A percentile compares a stretch with the other conserved stretches of the same genome.
Evolutionary conservation across 2,329 filamentous ascomycete species (phyloP).

Genomic region (Arthrobotrys sinensis): DNA sequence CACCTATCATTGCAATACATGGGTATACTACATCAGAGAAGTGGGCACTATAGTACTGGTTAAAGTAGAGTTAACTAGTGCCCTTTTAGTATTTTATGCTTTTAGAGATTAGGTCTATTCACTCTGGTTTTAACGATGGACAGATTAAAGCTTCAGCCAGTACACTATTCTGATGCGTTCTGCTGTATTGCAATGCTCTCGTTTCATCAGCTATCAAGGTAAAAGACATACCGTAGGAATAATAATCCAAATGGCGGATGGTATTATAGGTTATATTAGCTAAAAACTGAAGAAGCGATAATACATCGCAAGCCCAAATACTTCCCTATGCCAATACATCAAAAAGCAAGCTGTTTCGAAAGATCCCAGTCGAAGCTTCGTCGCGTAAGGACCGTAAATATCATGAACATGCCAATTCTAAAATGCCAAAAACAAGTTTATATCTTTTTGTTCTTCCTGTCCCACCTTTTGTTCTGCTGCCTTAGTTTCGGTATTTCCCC

Average conservation of each 20-base stretch:
- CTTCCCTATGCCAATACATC: conserved; percentile 28
- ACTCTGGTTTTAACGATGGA: too few species aligned
- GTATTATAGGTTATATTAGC: conserved; percentile 36
- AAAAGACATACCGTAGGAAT: conserved; percentile 24
- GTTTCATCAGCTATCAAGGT: conserved; percentile 20
- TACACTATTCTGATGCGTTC: too few species aligned
- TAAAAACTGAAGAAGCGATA: conserved; percentile 45
- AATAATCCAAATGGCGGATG: conserved; percentile 9
- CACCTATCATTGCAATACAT: background rate
- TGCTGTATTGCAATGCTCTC: too few species aligned
- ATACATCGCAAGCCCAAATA: conserved; percentile 23
- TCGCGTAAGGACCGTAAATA: conserved; percentile 20
- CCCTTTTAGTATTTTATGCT: too few species aligned
- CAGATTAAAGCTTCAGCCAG: too few species aligned
- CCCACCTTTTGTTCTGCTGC: conserved; percentile 16
- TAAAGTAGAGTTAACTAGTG: too few species aligned
- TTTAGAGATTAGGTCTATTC: too few species aligned
- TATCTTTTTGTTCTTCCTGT: conserved; percentile 19
- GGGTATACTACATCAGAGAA: too few species aligned
- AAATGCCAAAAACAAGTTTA: conserved; percentile 35
- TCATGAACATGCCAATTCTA: conserved; percentile 31
- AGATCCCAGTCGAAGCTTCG: conserved; percentile 12
- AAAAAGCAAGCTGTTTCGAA: conserved; percentile 17
- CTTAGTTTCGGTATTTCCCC: background rate
- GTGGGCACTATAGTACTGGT: too few species aligned